Base-by-base conservation (phyloP, 805 yeast species). In the Cephaloascus albidus region DNA sequence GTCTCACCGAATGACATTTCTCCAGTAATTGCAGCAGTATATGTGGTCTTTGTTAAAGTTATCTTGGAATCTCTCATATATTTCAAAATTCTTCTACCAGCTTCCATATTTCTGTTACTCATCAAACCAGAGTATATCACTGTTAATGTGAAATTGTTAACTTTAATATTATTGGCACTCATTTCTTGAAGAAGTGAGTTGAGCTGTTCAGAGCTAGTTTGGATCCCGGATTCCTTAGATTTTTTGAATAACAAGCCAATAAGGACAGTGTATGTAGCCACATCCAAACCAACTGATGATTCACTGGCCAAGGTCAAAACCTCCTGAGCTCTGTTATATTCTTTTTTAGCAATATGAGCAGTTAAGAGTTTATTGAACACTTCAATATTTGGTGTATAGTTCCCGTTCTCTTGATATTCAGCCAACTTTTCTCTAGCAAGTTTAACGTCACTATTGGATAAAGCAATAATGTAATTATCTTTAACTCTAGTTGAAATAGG, bases 221-320 rank as follows among this genome's bases (percentile, higher is more conserved):
- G 49, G 42, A 59, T 53, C 8, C 76, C 76, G 28, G 69, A 61
- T n/a, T 58, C 60, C 32, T 57, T 57, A 27, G 66, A 60, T 28
- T 58, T 41, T 51, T 74, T 76, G 58, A 80, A 65, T 45, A 70
- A 63, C 38, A 69, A 56, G 48, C 80, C 78, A 39, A 81, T 65
- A 18, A 80, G 58, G 28, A 73, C 69, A 3, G 88, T 72, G 56
- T 75, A 75, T 2, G 89, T 80, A 15, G 76, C 76, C 36, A 76
- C 64, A 52, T 78, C 85, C 20, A 82, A 81, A 30, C 63, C 49
- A 18, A 80, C 54, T 3, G 59, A 52, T 19, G 60, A 42, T 26
- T 53, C 53, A 32, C 50, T 52, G 75, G 79, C 70, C 42, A 61
- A 60, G 27, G 66, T 60, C 33, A 81, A 55, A 12, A 74, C 61